Percentiles rank a stretch among this genome's conserved stretches.
Evolutionary conservation across 2,329 filamentous ascomycete species (phyloP).

Genomic region (Chalaropsis ovoidea): DNA sequence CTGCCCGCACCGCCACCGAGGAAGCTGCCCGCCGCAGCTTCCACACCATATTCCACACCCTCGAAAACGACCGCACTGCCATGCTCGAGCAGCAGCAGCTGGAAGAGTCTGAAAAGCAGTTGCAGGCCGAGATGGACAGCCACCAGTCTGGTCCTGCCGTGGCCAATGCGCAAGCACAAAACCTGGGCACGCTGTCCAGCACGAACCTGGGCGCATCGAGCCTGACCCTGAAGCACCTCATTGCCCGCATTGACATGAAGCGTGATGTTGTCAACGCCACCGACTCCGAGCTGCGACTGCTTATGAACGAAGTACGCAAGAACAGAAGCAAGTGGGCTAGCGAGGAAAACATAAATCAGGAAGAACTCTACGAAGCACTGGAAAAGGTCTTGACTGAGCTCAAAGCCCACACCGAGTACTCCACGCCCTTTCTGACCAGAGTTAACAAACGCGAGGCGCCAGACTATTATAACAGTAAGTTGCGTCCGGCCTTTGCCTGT

Average conservation of each 20-base stretch:
- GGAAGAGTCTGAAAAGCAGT: conserved; percentile 90
- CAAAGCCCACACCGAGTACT: conserved; percentile 95
- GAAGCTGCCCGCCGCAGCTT: conserved; percentile 84
- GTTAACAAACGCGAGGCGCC: conserved; percentile 97
- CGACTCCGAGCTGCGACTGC: conserved; percentile 77
- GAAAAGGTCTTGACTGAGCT: conserved; percentile 96
- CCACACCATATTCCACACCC: conserved; percentile 85
- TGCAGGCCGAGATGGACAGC: conserved; percentile 87
- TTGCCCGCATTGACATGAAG: conserved; percentile 88
- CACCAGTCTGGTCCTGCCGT: conserved; percentile 44
- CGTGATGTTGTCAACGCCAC: conserved; percentile 82
- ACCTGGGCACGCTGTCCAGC: conserved; percentile 67
- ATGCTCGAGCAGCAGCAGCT: conserved; percentile 97
- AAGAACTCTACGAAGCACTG: conserved; percentile 91
- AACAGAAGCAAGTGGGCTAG: conserved; percentile 98
- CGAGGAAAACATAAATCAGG: conserved; percentile 93
- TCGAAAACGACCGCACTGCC: conserved; percentile 88
- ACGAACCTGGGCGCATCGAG: conserved; percentile 94
- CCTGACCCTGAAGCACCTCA: conserved; percentile 90
- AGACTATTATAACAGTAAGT: conserved; percentile 81
- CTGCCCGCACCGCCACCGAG: conserved; percentile 81
- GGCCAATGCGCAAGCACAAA: conserved; percentile 40
- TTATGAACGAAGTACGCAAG: conserved; percentile 96
- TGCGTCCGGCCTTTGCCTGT: conserved; percentile 23
- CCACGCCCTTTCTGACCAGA: conserved; percentile 83